Conservation (phyloP, 176 grass and related monocot genomes). For the Hordeum marinum region DNA sequence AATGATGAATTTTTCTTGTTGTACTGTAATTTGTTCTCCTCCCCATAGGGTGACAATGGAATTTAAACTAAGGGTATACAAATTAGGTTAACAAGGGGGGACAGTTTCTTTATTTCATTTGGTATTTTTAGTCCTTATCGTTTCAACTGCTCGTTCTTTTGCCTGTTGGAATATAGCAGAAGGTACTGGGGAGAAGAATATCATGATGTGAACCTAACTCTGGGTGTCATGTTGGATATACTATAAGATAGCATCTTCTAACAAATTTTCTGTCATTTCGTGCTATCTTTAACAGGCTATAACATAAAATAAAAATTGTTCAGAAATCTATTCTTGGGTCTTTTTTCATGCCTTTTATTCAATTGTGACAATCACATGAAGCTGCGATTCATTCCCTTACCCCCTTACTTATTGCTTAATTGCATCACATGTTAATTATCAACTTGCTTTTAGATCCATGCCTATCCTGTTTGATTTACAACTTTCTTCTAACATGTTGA, state of each 20-base stretch:
- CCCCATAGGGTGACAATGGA: neutral
- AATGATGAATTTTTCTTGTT: neutral
- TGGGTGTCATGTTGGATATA: neutral
- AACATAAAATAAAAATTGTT: neutral
- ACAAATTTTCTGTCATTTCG: neutral
- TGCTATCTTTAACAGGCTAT: constrained; percentile 6
- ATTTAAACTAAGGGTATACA: neutral
- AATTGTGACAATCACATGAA: neutral
- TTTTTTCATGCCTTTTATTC: neutral
- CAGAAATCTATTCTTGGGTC: neutral
- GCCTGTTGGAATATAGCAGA: neutral
- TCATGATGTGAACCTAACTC: neutral
- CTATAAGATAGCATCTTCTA: neutral
- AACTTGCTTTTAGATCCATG: neutral
- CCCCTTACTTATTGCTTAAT: neutral
- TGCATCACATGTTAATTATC: neutral
- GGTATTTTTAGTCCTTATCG: neutral
- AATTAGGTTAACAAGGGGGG: neutral
- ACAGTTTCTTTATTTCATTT: neutral
- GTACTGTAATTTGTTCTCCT: neutral
- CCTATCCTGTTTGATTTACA: constrained; percentile 12
- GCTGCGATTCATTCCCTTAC: neutral
- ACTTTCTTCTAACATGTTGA: neutral
- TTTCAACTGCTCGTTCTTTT: constrained; percentile 7
- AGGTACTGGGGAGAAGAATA: neutral